Percentiles rank a stretch among this genome's conserved stretches.
Conservation (phyloP, 2,329 filamentous ascomycete genomes). For the Sarocladium oryzae region DNA sequence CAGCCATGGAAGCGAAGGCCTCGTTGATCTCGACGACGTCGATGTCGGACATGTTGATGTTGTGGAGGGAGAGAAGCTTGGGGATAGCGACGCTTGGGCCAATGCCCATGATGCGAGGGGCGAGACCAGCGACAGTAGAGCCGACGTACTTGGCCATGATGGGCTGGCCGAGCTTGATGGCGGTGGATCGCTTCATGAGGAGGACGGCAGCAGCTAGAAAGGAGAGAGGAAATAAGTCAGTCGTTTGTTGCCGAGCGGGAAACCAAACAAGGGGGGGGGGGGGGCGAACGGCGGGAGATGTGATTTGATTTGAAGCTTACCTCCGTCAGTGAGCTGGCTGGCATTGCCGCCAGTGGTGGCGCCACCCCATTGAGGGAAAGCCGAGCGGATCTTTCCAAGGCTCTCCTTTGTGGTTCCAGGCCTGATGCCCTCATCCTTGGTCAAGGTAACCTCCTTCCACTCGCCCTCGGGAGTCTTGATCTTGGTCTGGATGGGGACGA, state of each 20-base stretch:
- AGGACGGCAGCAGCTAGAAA: conserved; percentile 69
- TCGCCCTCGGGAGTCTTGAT: conserved; percentile 81
- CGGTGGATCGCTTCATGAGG: conserved; percentile 90
- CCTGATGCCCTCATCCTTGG: conserved; percentile 83
- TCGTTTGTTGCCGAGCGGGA: neutral
- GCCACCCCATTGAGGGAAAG: conserved; percentile 85
- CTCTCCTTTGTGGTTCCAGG: conserved; percentile 81
- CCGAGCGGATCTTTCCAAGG: conserved; percentile 77
- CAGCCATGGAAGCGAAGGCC: conserved; percentile 95
- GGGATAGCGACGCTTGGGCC: conserved; percentile 67
- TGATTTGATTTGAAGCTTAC: conserved; percentile 32
- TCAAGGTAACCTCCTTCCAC: conserved; percentile 69
- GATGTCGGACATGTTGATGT: conserved; percentile 71
- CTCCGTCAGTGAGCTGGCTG: conserved; percentile 89
- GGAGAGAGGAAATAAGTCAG: neutral
- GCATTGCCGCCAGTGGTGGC: conserved; percentile 89
- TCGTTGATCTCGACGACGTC: conserved; percentile 95
- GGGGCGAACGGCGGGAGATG: neutral
- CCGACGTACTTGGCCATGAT: conserved; percentile 93
- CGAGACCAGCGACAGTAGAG: conserved; percentile 81
- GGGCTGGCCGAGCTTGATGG: conserved; percentile 78
- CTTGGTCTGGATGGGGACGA: conserved; percentile 76
- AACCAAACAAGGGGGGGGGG: no score
- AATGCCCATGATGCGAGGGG: conserved; percentile 96
- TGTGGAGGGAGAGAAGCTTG: conserved; percentile 79